These are phyloP conservation scores for Magnolia officinalis DNA, from an alignment of 164 flowering plant species.

Conservation along the genomic window DNA sequence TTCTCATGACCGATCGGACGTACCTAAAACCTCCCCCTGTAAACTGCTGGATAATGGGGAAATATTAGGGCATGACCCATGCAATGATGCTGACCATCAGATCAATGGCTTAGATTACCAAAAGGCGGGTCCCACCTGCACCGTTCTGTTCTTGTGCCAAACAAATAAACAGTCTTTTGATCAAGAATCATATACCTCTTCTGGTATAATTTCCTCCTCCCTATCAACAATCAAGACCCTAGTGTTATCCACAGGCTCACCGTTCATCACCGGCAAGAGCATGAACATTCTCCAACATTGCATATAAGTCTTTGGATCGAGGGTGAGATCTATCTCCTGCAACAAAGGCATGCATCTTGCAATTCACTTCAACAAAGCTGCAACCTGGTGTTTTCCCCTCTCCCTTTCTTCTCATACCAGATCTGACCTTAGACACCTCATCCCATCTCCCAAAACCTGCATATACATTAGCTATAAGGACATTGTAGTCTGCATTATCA, in stretches of 20 bases:
- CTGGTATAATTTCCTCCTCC: neutral
- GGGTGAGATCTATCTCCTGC: conserved; percentile 26
- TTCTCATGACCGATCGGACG: too few relatives aligned
- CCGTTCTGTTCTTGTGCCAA: too few relatives aligned
- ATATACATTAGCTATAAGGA: conserved; percentile 23
- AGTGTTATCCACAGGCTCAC: neutral
- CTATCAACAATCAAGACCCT: neutral
- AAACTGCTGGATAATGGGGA: too few relatives aligned
- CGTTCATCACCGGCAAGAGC: conserved; percentile 1
- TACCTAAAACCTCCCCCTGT: too few relatives aligned
- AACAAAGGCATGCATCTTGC: conserved; percentile 16
- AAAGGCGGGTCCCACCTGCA: too few relatives aligned
- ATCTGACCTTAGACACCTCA: conserved; percentile 17
- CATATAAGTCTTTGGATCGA: conserved; percentile 8
- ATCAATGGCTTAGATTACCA: too few relatives aligned
- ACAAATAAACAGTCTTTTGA: too few relatives aligned
- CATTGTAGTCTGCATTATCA: conserved; percentile 13
- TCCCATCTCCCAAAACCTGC: conserved; percentile 27
- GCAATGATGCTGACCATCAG: too few relatives aligned
- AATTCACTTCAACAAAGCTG: conserved; percentile 25
- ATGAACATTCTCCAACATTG: conserved; percentile 12
- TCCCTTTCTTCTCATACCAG: conserved; percentile 10
- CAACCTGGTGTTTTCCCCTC: conserved; percentile 23
- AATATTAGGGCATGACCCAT: too few relatives aligned
- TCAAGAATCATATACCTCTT: neutral